These are phyloP conservation scores for Epichloe bromicola DNA, from an alignment of 2,329 filamentous ascomycete genomes.

Conservation along the genomic window DNA sequence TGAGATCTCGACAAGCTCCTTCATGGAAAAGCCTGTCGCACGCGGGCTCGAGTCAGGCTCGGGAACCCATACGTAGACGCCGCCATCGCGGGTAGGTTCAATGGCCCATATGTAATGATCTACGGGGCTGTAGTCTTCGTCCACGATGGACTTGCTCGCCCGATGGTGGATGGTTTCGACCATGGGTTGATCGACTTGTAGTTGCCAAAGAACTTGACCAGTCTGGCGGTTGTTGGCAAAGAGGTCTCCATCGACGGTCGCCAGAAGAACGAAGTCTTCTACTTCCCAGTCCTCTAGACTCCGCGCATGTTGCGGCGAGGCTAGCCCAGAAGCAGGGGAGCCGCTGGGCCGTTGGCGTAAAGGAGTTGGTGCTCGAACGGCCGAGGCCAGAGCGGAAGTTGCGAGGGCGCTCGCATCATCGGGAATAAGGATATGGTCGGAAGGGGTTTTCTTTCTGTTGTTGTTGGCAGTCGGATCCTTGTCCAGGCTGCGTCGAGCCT, in stretches of 20 bases:
- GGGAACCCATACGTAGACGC: slow-evolving; percentile 75
- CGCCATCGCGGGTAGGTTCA: slow-evolving; percentile 78
- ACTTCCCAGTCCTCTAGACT: slow-evolving; percentile 99
- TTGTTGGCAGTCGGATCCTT: slow-evolving; percentile 2
- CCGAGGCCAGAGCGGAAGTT: slow-evolving; percentile 91
- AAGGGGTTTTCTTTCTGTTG: slow-evolving; percentile 14
- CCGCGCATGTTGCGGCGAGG: slow-evolving; percentile 86
- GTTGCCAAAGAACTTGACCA: slow-evolving; percentile 72
- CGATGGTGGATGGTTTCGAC: slow-evolving; percentile 79
- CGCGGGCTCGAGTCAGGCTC: slow-evolving; percentile 44
- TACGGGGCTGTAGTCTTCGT: slow-evolving; percentile 49
- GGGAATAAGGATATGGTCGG: slow-evolving; percentile 20
- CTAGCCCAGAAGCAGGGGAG: slow-evolving; percentile 49
- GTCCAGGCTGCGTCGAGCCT: slow-evolving; percentile 5
- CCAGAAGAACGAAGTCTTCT: slow-evolving; percentile 99
- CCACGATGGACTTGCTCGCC: slow-evolving; percentile 48
- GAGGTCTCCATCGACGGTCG: slow-evolving; percentile 96
- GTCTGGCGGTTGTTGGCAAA: slow-evolving; percentile 83
- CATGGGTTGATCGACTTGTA: slow-evolving; percentile 75
- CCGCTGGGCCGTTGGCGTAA: slow-evolving; percentile 48
- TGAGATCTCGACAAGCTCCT: slow-evolving; percentile 73
- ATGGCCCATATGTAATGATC: slow-evolving; percentile 93
- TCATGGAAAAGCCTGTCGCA: slow-evolving; percentile 62
- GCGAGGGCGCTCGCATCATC: slow-evolving; percentile 87
- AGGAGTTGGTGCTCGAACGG: slow-evolving; percentile 84